These are phyloP conservation scores for Stromatinia cepivora DNA, from an alignment of 2,329 filamentous ascomycete species.

Conservation along the genomic window DNA sequence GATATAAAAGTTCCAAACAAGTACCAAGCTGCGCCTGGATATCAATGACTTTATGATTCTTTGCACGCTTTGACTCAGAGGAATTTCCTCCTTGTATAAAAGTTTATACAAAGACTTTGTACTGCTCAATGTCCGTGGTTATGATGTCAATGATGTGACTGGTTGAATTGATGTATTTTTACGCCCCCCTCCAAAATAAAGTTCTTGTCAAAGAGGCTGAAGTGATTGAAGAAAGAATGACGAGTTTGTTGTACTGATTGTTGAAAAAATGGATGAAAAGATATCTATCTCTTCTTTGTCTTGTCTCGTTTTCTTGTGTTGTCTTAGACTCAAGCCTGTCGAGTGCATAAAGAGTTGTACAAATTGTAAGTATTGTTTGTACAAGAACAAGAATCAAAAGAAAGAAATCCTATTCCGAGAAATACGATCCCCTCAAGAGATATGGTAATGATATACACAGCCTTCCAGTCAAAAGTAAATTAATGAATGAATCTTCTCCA, in stretches of 20 bases:
- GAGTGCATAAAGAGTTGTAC: neutral
- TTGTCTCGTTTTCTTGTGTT: neutral
- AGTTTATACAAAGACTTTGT: conserved; percentile 1
- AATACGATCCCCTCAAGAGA: neutral
- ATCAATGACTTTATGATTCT: conserved; percentile 8
- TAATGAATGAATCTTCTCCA: neutral
- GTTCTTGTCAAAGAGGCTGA: conserved; percentile 1
- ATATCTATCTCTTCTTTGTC: neutral
- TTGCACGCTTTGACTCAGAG: neutral
- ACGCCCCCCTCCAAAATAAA: neutral
- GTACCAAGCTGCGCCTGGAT: neutral
- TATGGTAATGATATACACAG: neutral
- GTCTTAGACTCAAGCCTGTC: neutral
- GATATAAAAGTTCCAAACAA: neutral
- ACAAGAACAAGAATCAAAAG: neutral
- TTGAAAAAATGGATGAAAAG: conserved; percentile 1
- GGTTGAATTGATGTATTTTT: neutral
- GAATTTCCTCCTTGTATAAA: neutral
- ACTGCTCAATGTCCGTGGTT: neutral
- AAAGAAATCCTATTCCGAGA: neutral
- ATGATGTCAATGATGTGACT: neutral
- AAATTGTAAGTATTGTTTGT: neutral
- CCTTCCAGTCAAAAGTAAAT: too few relatives aligned
- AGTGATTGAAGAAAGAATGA: neutral
- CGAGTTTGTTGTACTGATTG: neutral